Evolutionary conservation across 2,329 filamentous ascomycete genomes (phyloP).

Genomic region (Ascocoryne sarcoides): DNA sequence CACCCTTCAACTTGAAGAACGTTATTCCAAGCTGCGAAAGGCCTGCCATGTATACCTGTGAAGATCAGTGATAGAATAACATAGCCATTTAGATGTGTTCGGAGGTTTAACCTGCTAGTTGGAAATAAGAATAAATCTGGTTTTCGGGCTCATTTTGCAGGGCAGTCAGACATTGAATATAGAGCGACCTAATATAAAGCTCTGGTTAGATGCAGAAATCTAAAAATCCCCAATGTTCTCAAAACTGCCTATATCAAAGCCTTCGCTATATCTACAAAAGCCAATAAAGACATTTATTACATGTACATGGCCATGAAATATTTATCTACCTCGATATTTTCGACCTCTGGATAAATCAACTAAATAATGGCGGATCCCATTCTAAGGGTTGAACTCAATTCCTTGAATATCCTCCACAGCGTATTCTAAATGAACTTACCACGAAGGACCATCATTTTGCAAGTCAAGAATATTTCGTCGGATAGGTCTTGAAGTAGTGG

Average conservation of each 20-base stretch:
- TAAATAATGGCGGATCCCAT: no score
- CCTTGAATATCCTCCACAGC: no score
- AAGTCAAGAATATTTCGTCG: conserved; percentile 19
- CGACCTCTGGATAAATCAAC: no score
- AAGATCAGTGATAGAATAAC: not conserved
- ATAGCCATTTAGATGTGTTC: not conserved
- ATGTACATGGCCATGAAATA: no score
- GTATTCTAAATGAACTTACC: conserved; percentile 3
- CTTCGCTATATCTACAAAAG: no score
- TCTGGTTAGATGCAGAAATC: no score
- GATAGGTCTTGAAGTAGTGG: conserved; percentile 8
- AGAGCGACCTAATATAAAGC: conserved; percentile 17
- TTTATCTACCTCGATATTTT: no score
- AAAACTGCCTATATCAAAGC: no score
- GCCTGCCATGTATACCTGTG: conserved; percentile 18
- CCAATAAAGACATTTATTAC: no score
- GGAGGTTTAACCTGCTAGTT: conserved; percentile 16
- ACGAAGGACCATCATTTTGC: conserved; percentile 13
- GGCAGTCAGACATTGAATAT: conserved; percentile 17
- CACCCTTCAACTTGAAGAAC: conserved; percentile 8
- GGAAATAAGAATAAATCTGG: conserved; percentile 18
- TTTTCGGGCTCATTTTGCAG: conserved; percentile 11
- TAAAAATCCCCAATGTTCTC: no score
- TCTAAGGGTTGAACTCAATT: no score
- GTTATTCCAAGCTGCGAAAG: conserved; percentile 22